These are phyloP conservation scores for Vickermania ingenoplastis DNA, from an alignment of 208 protist species.

Conservation along the genomic window DNA sequence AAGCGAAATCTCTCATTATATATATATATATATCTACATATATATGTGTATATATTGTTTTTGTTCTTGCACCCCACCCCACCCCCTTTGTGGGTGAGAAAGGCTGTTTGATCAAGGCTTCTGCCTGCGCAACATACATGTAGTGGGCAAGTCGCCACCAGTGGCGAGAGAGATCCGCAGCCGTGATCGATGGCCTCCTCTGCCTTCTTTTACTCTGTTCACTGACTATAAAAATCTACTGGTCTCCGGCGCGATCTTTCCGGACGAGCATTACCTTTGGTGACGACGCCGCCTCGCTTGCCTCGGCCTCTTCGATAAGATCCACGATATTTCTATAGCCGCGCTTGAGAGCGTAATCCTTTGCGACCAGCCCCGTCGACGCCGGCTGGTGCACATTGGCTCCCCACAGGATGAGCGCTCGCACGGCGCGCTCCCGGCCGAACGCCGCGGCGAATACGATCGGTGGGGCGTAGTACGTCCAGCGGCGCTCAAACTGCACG, in stretches of 20 bases:
- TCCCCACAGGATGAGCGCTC: constrained; percentile 39
- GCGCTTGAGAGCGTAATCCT: constrained; percentile 62
- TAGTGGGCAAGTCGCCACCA: no score
- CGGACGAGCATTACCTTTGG: background rate
- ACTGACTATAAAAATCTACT: no score
- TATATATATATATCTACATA: no score
- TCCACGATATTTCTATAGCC: constrained; percentile 45
- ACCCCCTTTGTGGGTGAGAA: no score
- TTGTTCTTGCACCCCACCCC: no score
- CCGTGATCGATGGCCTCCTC: no score
- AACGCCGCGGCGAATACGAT: constrained; percentile 70
- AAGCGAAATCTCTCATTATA: no score
- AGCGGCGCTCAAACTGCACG: constrained; percentile 60
- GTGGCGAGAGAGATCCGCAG: no score
- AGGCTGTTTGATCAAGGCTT: no score
- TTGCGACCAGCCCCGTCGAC: constrained; percentile 46
- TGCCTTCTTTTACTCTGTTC: no score
- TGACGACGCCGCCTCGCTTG: background rate
- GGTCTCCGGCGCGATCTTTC: background rate
- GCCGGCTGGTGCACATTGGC: constrained; percentile 32
- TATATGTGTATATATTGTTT: no score
- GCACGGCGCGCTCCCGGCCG: constrained; percentile 64
- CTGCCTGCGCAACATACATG: no score
- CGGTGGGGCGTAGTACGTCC: constrained; percentile 59
- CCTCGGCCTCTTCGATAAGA: constrained; percentile 31